These are phyloP conservation scores for Stevia rebaudiana DNA, from an alignment of 140 eudicot species.

Conservation along the genomic window DNA sequence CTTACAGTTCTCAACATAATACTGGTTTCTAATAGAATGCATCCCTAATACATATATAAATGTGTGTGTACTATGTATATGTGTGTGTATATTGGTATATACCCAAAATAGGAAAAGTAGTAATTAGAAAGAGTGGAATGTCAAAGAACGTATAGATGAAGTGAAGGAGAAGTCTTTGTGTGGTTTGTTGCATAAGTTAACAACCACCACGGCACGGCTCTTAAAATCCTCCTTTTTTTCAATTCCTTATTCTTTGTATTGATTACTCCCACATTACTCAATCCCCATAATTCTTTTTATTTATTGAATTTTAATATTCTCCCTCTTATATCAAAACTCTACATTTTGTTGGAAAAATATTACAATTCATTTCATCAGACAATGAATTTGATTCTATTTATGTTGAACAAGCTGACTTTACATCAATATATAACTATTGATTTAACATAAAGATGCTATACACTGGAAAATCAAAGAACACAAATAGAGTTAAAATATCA, in stretches of 20 bases:
- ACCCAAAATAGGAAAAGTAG: background rate
- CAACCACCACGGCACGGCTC: conserved; percentile 92
- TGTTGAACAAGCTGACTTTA: background rate
- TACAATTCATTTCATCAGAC: background rate
- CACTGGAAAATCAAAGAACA: background rate
- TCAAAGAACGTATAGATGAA: conserved; percentile 40
- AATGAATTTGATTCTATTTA: background rate
- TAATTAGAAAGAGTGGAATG: conserved; percentile 25
- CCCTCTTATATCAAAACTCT: background rate
- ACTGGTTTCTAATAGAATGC: too few species aligned
- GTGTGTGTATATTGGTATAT: background rate
- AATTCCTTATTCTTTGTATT: conserved; percentile 28
- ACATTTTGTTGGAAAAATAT: background rate
- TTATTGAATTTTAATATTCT: background rate
- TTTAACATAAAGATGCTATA: background rate
- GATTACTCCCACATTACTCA: conserved; percentile 28
- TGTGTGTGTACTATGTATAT: background rate
- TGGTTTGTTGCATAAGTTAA: conserved; percentile 48
- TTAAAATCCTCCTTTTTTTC: conserved; percentile 23
- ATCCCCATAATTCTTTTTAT: conserved; percentile 27
- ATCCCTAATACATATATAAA: too few species aligned
- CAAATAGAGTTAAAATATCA: too few species aligned
- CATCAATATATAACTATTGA: background rate
- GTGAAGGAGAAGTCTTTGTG: conserved; percentile 59
- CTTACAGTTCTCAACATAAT: too few species aligned